Base-by-base conservation (phyloP, 768 basidiomycete species). In the Mycena pura region DNA sequence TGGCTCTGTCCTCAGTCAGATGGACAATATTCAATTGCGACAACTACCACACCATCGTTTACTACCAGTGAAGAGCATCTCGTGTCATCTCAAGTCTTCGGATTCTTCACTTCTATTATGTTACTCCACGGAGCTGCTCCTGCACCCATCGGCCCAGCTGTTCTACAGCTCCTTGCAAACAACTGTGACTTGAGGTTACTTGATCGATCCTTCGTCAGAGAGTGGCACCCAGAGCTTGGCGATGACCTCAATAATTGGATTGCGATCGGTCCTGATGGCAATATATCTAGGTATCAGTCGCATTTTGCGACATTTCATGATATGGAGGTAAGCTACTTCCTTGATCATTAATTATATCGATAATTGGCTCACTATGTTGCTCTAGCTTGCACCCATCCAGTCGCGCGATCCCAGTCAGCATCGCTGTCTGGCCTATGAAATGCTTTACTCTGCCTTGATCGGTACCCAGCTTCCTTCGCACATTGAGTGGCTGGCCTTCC, bases 201-300 rank as follows among this genome's bases (percentile, higher is more conserved):
- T 4, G 32, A 25, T 27, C 45, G 34, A 7, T 40, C 32, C 0
- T 50, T 57, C 14, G 31, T 65, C 15, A 29, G 28, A 1, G 64
- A 65, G 34, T 65, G 64, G 64, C 38, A 57, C 40, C 60, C 64
- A 0, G 49, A 51, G 15, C 60, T 65, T n/a, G 21, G 19, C 5
- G 27, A 19, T 0, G 8, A 27, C 0, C 51, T 61, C 8, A 45
- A 61, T 19, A 5, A 1, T 1, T 54, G 51, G 41, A 8, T 11
- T 9, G n/a, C 19, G 4, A 28, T 19, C 2, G 57, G 46, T 6
- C 34, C 36, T 19, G 13, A 17, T 27, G 57, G 48, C 21, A 15
- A 58, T 11, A 24, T 50, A 5, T 15, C 29, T 5, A 5, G 36
- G 5, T 41, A 40, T 28, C 29, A 40, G 17, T 21, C 29, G 0